These are phyloP conservation scores for Trifolium repens DNA, from an alignment of 306 rosid genomes.

Conservation along the genomic window DNA sequence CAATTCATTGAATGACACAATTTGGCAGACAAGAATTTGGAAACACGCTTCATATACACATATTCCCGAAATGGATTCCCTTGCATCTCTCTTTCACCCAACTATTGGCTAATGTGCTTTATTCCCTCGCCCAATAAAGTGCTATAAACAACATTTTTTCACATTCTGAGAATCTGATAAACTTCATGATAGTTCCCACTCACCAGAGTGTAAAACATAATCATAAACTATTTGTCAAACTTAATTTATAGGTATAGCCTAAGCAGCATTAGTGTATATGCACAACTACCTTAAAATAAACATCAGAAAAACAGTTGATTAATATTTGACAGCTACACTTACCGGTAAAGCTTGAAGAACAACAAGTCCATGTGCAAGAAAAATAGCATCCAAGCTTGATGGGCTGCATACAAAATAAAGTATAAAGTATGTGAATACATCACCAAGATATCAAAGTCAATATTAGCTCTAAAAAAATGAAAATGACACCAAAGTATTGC, in stretches of 20 bases:
- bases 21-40: conserved; percentile 10
- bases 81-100: conserved; percentile 11
- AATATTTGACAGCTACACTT: conserved; percentile 51
- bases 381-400: conserved; percentile 91
- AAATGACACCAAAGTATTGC: conserved; percentile 27
- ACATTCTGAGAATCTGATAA: conserved; percentile 6
- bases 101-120: conserved; percentile 18
- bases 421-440: conserved; percentile 23
- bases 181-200: conserved; percentile 1
- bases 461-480: conserved; percentile 10
- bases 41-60: conserved; percentile 9
- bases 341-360: conserved; percentile 87
- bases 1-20: neutral
- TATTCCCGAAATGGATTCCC: conserved; percentile 11
- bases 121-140: conserved; percentile 6
- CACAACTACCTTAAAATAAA: conserved; percentile 4
- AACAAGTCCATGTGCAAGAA: conserved; percentile 79
- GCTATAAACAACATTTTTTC: conserved; percentile 5
- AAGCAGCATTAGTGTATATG: neutral
- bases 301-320: conserved; percentile 1
- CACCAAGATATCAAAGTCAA: conserved; percentile 19
- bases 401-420: conserved; percentile 62
- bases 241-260: conserved; percentile 8
- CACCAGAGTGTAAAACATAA: neutral
- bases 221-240: neutral